phyloP scores from a whole-genome alignment of 2,329 filamentous ascomycete genomes.

The Ophiostoma pallidulum region DNA sequence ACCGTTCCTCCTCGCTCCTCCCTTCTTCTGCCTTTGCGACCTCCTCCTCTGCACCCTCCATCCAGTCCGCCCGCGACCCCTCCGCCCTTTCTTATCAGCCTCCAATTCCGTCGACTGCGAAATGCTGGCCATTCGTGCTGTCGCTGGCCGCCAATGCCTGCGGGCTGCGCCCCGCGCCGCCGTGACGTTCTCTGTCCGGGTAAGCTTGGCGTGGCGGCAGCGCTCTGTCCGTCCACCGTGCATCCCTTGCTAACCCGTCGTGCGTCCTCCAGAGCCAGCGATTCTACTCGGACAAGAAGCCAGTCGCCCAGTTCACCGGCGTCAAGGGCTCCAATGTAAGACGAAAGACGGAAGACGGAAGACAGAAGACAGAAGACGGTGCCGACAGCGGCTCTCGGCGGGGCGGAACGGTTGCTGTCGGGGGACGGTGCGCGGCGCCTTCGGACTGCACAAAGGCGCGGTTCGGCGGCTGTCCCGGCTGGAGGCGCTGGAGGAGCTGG shows the following conservation, averaged over 20 bases:
- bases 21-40: neutral
- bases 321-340: constrained; percentile 79
- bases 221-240: too few species aligned
- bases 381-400: too few species aligned
- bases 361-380: too few species aligned
- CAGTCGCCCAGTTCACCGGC: constrained; percentile 89
- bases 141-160: constrained; percentile 69
- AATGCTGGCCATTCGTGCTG: constrained; percentile 77
- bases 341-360: too few species aligned
- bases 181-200: constrained; percentile 44
- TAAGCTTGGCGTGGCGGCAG: too few species aligned
- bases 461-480: too few species aligned
- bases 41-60: too few species aligned
- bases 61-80: neutral
- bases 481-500: neutral
- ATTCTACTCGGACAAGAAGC: constrained; percentile 56
- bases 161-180: constrained; percentile 54
- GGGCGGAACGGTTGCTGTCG: constrained; percentile 5
- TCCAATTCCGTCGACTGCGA: constrained; percentile 24
- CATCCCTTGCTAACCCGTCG: neutral
- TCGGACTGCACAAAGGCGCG: too few species aligned
- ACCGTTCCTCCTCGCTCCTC: too few species aligned
- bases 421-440: too few species aligned
- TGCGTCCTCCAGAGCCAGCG: constrained; percentile 37
- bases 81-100: neutral